Percentiles rank a stretch among this genome's conserved stretches.
Conservation (phyloP, 257 asterid species). For the Solanum pinnatisectum region DNA sequence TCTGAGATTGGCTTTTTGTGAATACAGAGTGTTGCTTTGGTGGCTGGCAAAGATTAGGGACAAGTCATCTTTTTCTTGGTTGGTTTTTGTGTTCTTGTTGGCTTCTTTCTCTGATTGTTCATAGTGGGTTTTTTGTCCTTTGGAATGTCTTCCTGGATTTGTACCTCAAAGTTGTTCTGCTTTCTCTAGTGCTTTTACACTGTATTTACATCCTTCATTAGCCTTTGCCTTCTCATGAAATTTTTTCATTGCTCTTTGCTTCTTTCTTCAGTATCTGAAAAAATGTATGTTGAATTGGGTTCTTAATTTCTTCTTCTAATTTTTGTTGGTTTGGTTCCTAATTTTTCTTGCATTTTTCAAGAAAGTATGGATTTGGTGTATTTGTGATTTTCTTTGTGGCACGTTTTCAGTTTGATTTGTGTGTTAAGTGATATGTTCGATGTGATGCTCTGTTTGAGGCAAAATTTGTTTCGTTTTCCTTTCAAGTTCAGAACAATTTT, state of each 20-base stretch:
- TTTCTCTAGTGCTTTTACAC: slow-evolving; percentile 11
- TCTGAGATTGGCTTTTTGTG: slow-evolving; percentile 59
- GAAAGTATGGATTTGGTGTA: not conserved
- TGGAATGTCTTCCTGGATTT: slow-evolving; percentile 18
- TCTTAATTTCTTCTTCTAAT: not conserved
- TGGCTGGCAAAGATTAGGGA: slow-evolving; percentile 60
- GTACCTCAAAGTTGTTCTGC: slow-evolving; percentile 7
- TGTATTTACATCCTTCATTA: slow-evolving; percentile 3
- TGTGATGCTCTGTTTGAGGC: slow-evolving; percentile 22
- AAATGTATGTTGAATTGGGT: not conserved
- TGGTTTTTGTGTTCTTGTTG: slow-evolving; percentile 27
- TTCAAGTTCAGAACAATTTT: slow-evolving; percentile 21
- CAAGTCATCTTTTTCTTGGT: slow-evolving; percentile 49
- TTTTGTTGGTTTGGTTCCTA: not conserved
- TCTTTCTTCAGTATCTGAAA: not conserved
- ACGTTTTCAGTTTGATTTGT: slow-evolving; percentile 8
- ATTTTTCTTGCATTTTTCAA: slow-evolving; percentile 7
- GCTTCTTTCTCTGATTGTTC: slow-evolving; percentile 1
- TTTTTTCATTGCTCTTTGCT: not conserved
- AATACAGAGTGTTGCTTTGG: slow-evolving; percentile 63
- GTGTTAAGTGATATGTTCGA: slow-evolving; percentile 10
- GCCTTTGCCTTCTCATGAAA: not conserved
- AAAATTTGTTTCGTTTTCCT: not conserved
- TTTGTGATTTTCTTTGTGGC: not conserved
- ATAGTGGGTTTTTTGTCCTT: slow-evolving; percentile 2